A percentile compares a stretch with the other conserved stretches of the same genome.
Conservation (phyloP, 73 alveolate species). For the Tetrahymena borealis region DNA sequence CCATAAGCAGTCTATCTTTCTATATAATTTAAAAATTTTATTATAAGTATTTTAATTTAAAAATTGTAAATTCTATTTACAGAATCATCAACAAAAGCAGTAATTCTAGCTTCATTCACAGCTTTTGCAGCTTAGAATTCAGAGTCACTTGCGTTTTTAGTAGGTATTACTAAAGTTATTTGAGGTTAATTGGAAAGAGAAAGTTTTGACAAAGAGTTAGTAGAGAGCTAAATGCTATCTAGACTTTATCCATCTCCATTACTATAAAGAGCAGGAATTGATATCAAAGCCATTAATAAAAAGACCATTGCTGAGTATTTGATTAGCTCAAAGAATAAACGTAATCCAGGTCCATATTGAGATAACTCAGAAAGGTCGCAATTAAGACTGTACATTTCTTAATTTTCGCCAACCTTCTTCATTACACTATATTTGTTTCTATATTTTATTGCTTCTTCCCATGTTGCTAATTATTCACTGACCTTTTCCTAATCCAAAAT, state of each 20-base stretch:
- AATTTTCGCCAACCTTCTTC: background rate
- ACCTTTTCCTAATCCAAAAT: background rate
- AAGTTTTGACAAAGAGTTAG: background rate
- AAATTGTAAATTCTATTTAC: background rate
- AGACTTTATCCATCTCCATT: background rate
- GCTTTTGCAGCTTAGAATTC: background rate
- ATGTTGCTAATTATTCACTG: background rate
- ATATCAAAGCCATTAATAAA: background rate
- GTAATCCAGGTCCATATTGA: background rate
- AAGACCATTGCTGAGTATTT: background rate
- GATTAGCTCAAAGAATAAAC: background rate
- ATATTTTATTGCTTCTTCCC: background rate
- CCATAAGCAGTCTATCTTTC: background rate
- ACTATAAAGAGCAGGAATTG: background rate
- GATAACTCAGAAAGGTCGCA: background rate
- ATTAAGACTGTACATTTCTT: background rate
- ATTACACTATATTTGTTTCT: background rate
- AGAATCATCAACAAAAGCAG: background rate
- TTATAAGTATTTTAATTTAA: background rate
- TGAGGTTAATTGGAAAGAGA: background rate
- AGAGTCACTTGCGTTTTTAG: background rate
- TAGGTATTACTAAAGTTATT: background rate
- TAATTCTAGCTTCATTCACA: background rate
- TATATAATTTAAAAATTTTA: background rate
- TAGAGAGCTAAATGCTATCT: background rate